Evolutionary conservation across 2,329 filamentous ascomycete species (phyloP), one percentile per base, ranked within the genome.

Genomic region (Ophiostoma quercus): DNA sequence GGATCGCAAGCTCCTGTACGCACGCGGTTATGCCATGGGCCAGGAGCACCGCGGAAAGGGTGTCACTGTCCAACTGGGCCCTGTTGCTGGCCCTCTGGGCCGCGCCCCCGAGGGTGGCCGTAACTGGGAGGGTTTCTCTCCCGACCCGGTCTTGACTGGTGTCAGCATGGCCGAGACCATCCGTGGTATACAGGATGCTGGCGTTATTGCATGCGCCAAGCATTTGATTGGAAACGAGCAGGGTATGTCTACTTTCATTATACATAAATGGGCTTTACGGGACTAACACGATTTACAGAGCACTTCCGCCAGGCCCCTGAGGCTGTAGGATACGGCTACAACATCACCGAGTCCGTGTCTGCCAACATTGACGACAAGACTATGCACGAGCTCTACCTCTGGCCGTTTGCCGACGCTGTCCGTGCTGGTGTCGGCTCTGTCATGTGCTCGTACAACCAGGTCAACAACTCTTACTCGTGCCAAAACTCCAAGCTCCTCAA

Each of bases 171-270:
- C 85, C 51, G 86, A 92, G 77, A 91, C 90, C 0, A 84, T 94
- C 75, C 87, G 88, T 77, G 92, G 92, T 71, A 93, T 93, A 66
- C 92, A 96, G 77, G 88, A 90, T 79, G 87, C 88, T 12, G 91
- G 91, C 75, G 86, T 94, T 63, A 88, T 94, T 80, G 91, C 92
- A 73, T 91, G 88, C 77, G 90, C 89, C 22, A 92, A 92, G 81
- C 90, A 92, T 76, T 91, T 81, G 76, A 87, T 91, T 73, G 81
- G 80, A 68, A 90, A 92, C 72, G 89, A 91, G 77, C 91, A 92
- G 80, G 80, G 80, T 82, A 73, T 70, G 71, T 63, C 67, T n/a
- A 5, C 5, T 3, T n/a, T 47, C 7, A 11, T 67, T 12, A 11
- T 22, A 6, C 16, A 7, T 37, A 39, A 32, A 11, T n/a, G 14